phyloP scores from a whole-genome alignment of 306 rosid species.

The Cicer chorassanicum region DNA sequence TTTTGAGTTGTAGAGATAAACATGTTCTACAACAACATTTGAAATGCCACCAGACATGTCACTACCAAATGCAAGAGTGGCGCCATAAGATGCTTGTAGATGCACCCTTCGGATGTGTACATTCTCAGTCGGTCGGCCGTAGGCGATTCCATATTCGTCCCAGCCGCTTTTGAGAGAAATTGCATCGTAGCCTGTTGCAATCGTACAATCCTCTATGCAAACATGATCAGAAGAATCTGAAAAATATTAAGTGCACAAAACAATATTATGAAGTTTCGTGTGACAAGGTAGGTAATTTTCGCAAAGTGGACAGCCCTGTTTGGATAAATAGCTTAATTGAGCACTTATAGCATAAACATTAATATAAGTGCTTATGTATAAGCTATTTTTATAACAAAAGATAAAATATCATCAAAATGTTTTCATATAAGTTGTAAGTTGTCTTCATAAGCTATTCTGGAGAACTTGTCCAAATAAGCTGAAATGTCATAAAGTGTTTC shows the following conservation, averaged over 20 bases:
- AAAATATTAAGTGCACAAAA: constrained; percentile 39
- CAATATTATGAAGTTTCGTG: not conserved
- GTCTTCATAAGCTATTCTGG: too few relatives aligned
- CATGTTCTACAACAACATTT: constrained; percentile 69
- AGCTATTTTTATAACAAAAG: too few relatives aligned
- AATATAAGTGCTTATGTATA: too few relatives aligned
- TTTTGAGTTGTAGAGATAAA: constrained; percentile 67
- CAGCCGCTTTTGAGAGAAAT: constrained; percentile 95
- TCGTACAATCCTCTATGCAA: constrained; percentile 82
- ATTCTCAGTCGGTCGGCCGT: constrained; percentile 81
- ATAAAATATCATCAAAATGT: too few relatives aligned
- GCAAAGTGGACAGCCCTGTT: not conserved
- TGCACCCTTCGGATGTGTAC: constrained; percentile 78
- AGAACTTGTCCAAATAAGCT: too few relatives aligned
- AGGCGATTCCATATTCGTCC: constrained; percentile 94
- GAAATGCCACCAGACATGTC: constrained; percentile 99
- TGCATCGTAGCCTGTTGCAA: constrained; percentile 82
- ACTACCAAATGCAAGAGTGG: constrained; percentile 87
- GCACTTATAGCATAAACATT: too few relatives aligned
- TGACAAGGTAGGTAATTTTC: not conserved
- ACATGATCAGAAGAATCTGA: constrained; percentile 86
- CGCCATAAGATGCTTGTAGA: constrained; percentile 73
- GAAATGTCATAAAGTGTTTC: too few relatives aligned
- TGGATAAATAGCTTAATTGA: too few relatives aligned
- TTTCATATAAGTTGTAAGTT: too few relatives aligned